Percentiles rank a stretch among this genome's conserved stretches.
These are phyloP conservation scores for Heterobasidion parviporum DNA, from an alignment of 1,284 basidiomycete genomes.

Conservation along the genomic window DNA sequence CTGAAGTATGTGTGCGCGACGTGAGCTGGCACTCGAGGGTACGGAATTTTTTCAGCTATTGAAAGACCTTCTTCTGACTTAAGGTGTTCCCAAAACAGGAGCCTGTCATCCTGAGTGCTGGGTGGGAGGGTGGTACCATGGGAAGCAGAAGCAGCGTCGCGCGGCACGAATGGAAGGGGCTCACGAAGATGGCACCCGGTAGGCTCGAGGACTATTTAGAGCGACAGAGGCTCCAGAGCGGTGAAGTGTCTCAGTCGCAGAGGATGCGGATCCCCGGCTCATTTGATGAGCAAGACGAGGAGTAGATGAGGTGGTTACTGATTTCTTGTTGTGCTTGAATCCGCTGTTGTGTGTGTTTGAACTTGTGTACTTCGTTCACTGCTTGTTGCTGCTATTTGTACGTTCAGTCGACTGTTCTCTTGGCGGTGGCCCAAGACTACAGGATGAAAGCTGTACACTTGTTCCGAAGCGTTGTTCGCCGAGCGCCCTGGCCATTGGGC, in stretches of 20 bases:
- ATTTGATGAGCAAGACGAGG: not conserved
- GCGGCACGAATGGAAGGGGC: conserved; percentile 90
- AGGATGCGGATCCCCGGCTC: not conserved
- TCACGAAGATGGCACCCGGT: conserved; percentile 56
- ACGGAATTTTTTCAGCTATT: conserved; percentile 8
- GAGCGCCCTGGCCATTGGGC: too few relatives aligned
- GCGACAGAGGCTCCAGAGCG: conserved; percentile 32
- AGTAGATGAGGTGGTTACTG: not conserved
- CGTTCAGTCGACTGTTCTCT: too few relatives aligned
- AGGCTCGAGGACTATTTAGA: conserved; percentile 72
- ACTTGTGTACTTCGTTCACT: not conserved
- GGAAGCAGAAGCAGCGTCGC: conserved; percentile 70
- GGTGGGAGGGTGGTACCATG: conserved; percentile 65
- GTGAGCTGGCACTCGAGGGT: conserved; percentile 85
- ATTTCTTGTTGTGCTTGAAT: not conserved
- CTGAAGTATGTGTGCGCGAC: conserved; percentile 71
- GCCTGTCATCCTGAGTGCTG: conserved; percentile 87
- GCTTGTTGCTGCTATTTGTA: not conserved
- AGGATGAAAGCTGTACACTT: too few relatives aligned
- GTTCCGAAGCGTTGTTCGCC: too few relatives aligned
- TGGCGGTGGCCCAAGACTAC: too few relatives aligned
- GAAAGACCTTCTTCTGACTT: not conserved
- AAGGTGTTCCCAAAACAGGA: conserved; percentile 35
- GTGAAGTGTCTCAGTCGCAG: conserved; percentile 9
- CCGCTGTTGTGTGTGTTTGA: not conserved